Evolutionary conservation across 2,329 filamentous ascomycete genomes (phyloP).

Genomic region (Exophiala oligosperma): DNA sequence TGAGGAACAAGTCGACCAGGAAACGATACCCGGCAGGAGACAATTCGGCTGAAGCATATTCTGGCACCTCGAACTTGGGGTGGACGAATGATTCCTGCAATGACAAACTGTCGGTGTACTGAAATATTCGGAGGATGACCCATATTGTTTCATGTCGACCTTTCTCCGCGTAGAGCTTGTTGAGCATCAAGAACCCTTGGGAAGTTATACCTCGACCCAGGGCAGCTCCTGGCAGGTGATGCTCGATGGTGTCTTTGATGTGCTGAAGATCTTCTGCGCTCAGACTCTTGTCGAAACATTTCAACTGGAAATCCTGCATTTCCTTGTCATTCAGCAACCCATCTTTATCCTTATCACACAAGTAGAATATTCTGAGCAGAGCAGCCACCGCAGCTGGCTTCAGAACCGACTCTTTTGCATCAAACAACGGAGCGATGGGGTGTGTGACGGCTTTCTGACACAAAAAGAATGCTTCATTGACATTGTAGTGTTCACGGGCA

Average conservation of each 20-base stretch:
- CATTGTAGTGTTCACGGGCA: slow-evolving; percentile 86
- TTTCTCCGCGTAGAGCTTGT: slow-evolving; percentile 96
- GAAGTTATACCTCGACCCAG: slow-evolving; percentile 74
- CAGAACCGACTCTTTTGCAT: slow-evolving; percentile 85
- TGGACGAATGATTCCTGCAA: slow-evolving; percentile 88
- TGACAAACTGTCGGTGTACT: slow-evolving; percentile 93
- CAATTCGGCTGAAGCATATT: slow-evolving; percentile 87
- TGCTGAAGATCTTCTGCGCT: slow-evolving; percentile 79
- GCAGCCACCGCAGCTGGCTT: slow-evolving; percentile 89
- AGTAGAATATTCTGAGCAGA: slow-evolving; percentile 86
- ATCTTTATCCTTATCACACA: slow-evolving; percentile 95
- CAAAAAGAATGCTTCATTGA: slow-evolving; percentile 95
- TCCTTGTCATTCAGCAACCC: slow-evolving; percentile 87
- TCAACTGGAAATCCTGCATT: slow-evolving; percentile 85
- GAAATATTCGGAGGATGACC: slow-evolving; percentile 92
- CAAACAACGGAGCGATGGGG: slow-evolving; percentile 92
- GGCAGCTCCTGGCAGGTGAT: slow-evolving; percentile 62
- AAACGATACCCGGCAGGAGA: slow-evolving; percentile 94
- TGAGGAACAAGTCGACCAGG: slow-evolving; percentile 92
- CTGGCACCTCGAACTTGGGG: slow-evolving; percentile 90
- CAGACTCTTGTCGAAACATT: slow-evolving; percentile 87
- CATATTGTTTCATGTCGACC: slow-evolving; percentile 97
- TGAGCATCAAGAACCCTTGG: slow-evolving; percentile 81
- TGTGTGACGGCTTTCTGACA: slow-evolving; percentile 98
- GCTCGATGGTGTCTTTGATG: slow-evolving; percentile 84